A percentile compares a stretch with the other conserved stretches of the same genome.
phyloP scores from a whole-genome alignment of 106 monocot genomes.

The Platanthera zijinensis region DNA sequence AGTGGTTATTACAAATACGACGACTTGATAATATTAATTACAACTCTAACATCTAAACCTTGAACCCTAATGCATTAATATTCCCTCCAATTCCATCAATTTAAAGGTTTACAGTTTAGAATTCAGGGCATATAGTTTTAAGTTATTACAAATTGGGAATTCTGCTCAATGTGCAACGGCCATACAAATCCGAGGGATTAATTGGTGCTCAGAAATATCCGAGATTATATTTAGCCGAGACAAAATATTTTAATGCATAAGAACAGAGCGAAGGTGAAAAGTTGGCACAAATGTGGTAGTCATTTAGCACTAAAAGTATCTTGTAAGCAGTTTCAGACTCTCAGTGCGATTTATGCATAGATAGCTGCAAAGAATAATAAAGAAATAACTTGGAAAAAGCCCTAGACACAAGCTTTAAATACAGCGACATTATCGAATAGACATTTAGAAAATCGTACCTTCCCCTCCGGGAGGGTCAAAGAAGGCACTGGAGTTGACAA shows the following conservation, averaged over 20 bases:
- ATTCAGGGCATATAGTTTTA: too few species aligned
- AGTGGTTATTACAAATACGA: too few species aligned
- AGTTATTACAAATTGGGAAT: too few species aligned
- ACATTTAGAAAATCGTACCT: conserved; percentile 20
- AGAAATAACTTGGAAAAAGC: not conserved
- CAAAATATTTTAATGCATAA: not conserved
- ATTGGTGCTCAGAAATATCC: not conserved
- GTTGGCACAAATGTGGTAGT: not conserved
- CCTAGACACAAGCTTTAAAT: not conserved
- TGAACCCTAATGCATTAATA: too few species aligned
- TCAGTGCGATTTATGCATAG: not conserved
- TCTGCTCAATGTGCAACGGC: too few species aligned
- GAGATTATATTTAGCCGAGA: too few species aligned
- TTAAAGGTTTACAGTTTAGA: too few species aligned
- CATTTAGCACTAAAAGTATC: not conserved
- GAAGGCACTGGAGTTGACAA: conserved; percentile 17
- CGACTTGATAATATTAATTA: too few species aligned
- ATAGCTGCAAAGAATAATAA: not conserved
- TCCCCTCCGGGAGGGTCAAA: conserved; percentile 9
- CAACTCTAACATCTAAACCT: too few species aligned
- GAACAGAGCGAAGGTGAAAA: not conserved
- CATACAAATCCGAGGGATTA: not conserved
- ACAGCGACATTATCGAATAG: not conserved
- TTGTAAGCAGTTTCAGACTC: not conserved
- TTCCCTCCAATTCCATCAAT: too few species aligned